A percentile compares a stretch with the other conserved stretches of the same genome.
These are phyloP conservation scores for Chrysophaeum taylorii DNA, from an alignment of 352 stramenopile genomes.

Conservation along the genomic window DNA sequence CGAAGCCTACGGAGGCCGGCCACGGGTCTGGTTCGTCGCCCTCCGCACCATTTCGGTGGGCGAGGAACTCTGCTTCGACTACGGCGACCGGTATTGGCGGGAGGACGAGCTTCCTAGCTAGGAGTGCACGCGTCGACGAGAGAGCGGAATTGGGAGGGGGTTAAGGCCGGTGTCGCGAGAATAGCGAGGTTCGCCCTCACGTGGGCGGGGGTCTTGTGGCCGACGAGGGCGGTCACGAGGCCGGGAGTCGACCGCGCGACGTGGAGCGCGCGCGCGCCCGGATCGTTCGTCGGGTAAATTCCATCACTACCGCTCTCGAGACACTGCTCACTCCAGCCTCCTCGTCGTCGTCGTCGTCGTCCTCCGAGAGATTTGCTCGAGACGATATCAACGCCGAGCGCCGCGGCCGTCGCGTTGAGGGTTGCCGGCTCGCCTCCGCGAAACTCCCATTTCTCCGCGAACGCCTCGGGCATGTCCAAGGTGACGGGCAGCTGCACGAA, in stretches of 20 bases:
- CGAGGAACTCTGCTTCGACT: constrained; percentile 44
- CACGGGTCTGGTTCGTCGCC: constrained; percentile 40
- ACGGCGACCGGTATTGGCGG: constrained; percentile 44
- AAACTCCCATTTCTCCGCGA: too few relatives aligned
- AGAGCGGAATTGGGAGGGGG: too few relatives aligned
- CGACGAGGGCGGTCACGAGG: background rate
- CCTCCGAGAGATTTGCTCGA: background rate
- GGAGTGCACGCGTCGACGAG: too few relatives aligned
- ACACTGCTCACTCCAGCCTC: too few relatives aligned
- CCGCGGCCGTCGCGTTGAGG: background rate
- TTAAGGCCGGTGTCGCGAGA: background rate
- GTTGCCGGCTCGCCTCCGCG: background rate
- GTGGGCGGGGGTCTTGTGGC: background rate
- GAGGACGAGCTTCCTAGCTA: too few relatives aligned
- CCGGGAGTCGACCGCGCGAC: background rate
- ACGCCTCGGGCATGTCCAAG: background rate
- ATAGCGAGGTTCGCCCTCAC: background rate
- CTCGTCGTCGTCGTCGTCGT: too few relatives aligned
- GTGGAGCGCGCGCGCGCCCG: background rate
- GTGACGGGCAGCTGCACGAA: background rate
- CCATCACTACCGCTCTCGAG: too few relatives aligned
- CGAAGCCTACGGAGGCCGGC: constrained; percentile 29
- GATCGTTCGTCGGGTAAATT: too few relatives aligned
- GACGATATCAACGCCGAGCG: background rate
- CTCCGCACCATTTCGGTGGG: constrained; percentile 35